A percentile compares a stretch with the other conserved stretches of the same genome.
Conservation (phyloP, 108 stramenopile genomes). For the Seminavis robusta region DNA sequence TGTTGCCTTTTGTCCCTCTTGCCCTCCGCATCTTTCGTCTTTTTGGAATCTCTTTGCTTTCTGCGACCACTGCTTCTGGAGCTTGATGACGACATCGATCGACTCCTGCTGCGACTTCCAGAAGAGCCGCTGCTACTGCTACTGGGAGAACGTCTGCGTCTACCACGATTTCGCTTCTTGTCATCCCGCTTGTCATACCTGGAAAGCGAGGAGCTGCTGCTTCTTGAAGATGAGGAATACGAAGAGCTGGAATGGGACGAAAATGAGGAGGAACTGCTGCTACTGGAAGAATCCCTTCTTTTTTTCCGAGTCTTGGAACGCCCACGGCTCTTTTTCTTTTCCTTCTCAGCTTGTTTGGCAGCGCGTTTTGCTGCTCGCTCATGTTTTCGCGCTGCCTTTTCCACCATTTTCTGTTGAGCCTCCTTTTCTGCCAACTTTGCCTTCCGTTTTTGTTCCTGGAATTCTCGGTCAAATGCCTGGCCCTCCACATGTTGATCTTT, state of each 20-base stretch:
- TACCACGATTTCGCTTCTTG: not conserved
- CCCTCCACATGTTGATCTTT: constrained; percentile 54
- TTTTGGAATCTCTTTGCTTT: not conserved
- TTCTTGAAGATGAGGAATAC: constrained; percentile 3
- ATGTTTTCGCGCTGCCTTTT: constrained; percentile 31
- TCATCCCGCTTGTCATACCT: constrained; percentile 22
- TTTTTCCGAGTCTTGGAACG: constrained; percentile 10
- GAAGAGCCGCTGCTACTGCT: not conserved
- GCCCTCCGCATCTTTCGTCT: not conserved
- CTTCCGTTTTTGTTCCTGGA: constrained; percentile 55
- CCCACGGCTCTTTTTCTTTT: constrained; percentile 4
- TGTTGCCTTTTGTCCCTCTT: not conserved
- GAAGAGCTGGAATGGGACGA: not conserved
- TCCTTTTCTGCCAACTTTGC: constrained; percentile 46
- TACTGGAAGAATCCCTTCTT: not conserved
- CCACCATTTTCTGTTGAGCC: constrained; percentile 43
- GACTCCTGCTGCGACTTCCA: not conserved
- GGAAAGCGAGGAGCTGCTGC: not conserved
- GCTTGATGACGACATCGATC: not conserved
- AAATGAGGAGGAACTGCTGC: not conserved
- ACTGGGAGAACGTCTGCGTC: not conserved
- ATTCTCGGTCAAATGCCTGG: constrained; percentile 76
- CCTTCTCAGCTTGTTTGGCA: not conserved
- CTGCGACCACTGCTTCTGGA: constrained; percentile 3
- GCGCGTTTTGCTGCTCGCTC: not conserved